These are phyloP conservation scores for Malus asiatica DNA, from an alignment of 306 rosid species.

Conservation along the genomic window DNA sequence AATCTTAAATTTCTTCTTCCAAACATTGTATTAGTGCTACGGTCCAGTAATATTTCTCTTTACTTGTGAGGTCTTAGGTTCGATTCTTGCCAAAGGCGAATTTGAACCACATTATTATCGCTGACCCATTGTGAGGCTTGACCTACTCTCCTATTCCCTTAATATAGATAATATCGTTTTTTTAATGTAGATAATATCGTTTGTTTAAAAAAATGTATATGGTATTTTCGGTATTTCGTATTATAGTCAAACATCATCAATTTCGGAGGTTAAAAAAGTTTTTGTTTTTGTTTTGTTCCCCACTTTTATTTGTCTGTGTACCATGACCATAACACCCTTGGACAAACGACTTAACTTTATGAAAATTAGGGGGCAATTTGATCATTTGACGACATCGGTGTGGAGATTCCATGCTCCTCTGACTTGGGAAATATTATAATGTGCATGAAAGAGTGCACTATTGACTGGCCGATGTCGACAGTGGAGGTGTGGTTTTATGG, in stretches of 20 bases:
- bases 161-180: no score
- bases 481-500: background rate
- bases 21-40: no score
- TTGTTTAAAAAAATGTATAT: background rate
- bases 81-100: fast-evolving
- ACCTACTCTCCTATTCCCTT: fast-evolving
- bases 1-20: no score
- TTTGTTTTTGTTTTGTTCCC: conserved; percentile 29
- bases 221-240: conserved; percentile 18
- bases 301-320: conserved; percentile 32
- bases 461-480: background rate
- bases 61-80: no score
- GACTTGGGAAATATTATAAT: background rate
- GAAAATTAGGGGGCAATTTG: background rate
- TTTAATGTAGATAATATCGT: no score
- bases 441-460: background rate
- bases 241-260: conserved; percentile 45
- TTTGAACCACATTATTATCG: no score
- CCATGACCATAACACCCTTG: background rate
- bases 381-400: background rate
- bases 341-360: background rate
- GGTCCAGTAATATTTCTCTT: no score
- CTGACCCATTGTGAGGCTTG: no score
- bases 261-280: conserved; percentile 38
- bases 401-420: background rate